A percentile compares a stretch with the other conserved stretches of the same genome.
These are phyloP conservation scores for Copromyces sp. DNA, from an alignment of 495 filamentous ascomycete species.

Conservation along the genomic window DNA sequence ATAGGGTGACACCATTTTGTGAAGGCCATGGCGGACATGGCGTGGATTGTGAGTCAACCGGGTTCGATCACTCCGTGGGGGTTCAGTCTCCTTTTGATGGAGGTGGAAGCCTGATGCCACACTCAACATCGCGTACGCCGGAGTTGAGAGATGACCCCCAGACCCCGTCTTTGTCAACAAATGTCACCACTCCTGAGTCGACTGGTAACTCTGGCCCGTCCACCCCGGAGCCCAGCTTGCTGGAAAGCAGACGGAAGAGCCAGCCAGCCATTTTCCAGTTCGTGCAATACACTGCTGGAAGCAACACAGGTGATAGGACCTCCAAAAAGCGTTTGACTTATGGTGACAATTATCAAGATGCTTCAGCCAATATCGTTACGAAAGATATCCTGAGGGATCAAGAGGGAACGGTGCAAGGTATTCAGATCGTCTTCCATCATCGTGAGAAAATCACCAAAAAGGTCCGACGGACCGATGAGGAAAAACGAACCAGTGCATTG, in stretches of 20 bases:
- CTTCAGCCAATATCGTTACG: not conserved
- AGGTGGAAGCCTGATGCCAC: not conserved
- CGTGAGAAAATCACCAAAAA: not conserved
- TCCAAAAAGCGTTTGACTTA: slow-evolving; percentile 10
- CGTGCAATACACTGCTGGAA: slow-evolving; percentile 11
- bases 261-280: slow-evolving; percentile 4
- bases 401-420: not conserved
- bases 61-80: not conserved
- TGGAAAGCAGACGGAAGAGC: not conserved
- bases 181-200: not conserved
- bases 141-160: not conserved
- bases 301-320: not conserved
- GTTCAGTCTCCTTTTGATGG: not conserved
- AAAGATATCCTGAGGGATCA: not conserved
- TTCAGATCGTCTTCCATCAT: not conserved
- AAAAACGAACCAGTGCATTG: slow-evolving; percentile 6
- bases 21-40: not conserved
- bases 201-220: not conserved
- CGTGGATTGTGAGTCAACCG: not conserved
- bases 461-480: slow-evolving; percentile 8
- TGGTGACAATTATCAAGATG: not conserved
- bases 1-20: not conserved
- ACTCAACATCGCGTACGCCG: not conserved
- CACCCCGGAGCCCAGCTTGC: not conserved
- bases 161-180: not conserved